phyloP scores from a whole-genome alignment of 2,329 filamentous ascomycete genomes.

The Talaromyces funiculosus region DNA sequence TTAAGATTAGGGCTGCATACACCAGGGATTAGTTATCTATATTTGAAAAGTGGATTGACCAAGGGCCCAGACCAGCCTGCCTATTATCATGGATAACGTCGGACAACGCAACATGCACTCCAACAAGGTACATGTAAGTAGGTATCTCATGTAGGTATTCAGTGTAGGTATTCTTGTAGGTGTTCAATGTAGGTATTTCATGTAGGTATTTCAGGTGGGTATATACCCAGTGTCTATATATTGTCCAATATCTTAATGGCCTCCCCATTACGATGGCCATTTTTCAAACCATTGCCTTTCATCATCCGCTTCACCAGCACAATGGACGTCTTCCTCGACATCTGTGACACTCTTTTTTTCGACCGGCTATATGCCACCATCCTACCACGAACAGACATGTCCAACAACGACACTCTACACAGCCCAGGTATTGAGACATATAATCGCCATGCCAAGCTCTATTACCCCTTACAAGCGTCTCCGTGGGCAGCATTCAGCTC shows the following conservation, averaged over 20 bases:
- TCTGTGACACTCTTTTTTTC: slow-evolving; percentile 20
- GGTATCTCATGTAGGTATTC: not conserved
- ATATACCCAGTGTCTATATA: not conserved
- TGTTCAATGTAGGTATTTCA: not conserved
- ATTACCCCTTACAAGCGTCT: slow-evolving; percentile 24
- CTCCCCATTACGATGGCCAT: not conserved
- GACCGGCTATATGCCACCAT: slow-evolving; percentile 19
- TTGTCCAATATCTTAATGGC: not conserved
- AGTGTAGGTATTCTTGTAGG: not conserved
- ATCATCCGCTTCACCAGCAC: not conserved
- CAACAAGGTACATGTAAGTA: not conserved
- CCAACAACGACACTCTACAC: not conserved
- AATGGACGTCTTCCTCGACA: slow-evolving; percentile 20
- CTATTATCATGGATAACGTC: too few species aligned
- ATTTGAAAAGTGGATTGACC: too few species aligned
- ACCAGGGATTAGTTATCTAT: too few species aligned
- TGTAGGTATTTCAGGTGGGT: not conserved
- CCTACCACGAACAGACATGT: slow-evolving; percentile 5
- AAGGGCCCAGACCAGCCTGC: too few species aligned
- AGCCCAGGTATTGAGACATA: not conserved
- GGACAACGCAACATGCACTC: too few species aligned
- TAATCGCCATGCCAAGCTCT: slow-evolving; percentile 25
- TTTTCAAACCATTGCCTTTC: not conserved
- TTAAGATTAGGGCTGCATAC: too few species aligned
- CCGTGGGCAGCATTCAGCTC: slow-evolving; percentile 23